A percentile compares a stretch with the other conserved stretches of the same genome.
Conservation (phyloP, 768 basidiomycete genomes). For the Trametes elegans region DNA sequence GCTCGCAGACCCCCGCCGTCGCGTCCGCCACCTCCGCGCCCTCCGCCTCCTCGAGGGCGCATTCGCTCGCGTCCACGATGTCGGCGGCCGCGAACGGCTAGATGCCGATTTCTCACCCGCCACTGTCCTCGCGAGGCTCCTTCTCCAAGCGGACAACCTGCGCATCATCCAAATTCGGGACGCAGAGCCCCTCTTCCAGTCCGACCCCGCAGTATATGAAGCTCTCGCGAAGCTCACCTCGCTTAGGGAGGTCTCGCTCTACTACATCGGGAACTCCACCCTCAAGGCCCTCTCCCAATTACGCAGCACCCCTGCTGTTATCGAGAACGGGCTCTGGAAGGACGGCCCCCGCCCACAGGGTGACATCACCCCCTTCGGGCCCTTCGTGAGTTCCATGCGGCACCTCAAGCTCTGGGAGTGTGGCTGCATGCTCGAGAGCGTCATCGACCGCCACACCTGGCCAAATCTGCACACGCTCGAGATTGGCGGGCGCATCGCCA, state of each 20-base stretch:
- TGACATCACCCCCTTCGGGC: slow-evolving; percentile 19
- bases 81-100: slow-evolving; percentile 4
- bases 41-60: slow-evolving; percentile 17
- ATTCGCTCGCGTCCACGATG: slow-evolving; percentile 12
- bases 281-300: slow-evolving; percentile 17
- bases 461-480: slow-evolving; percentile 20
- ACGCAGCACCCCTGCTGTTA: slow-evolving; percentile 16
- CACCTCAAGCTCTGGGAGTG: slow-evolving; percentile 22
- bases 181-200: slow-evolving; percentile 21
- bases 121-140: slow-evolving; percentile 16
- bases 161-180: slow-evolving; percentile 19
- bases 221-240: slow-evolving; percentile 15
- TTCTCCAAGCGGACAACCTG: slow-evolving; percentile 15
- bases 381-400: slow-evolving; percentile 9
- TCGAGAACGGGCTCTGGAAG: slow-evolving; percentile 21
- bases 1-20: slow-evolving; percentile 15
- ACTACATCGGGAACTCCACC: slow-evolving; percentile 21
- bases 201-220: slow-evolving; percentile 17
- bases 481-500: slow-evolving; percentile 21
- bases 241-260: slow-evolving; percentile 21
- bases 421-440: slow-evolving; percentile 23
- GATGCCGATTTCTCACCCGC: slow-evolving; percentile 21
- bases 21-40: slow-evolving; percentile 15
- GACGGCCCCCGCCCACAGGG: slow-evolving; percentile 21
- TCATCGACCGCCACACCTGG: slow-evolving; percentile 16